Conservation (phyloP, 306 rosid genomes). For the Pterocarpus macrocarpus region DNA sequence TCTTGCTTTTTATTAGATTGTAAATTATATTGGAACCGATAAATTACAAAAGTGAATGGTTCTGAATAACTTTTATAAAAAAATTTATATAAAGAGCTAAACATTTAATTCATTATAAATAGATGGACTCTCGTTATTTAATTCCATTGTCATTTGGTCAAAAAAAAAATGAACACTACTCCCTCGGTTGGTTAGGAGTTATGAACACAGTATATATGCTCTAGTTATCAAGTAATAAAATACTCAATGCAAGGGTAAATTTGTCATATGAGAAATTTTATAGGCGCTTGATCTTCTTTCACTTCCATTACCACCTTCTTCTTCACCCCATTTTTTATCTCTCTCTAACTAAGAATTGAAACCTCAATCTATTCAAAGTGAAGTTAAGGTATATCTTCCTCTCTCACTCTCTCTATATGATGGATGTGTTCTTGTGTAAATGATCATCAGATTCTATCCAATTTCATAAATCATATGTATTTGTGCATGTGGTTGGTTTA, state of each 20-base stretch:
- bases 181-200: not conserved
- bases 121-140: too few species aligned
- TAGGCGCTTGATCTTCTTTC: constrained; percentile 7
- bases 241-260: not conserved
- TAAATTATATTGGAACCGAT: too few species aligned
- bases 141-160: not conserved
- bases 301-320: not conserved
- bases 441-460: too few species aligned
- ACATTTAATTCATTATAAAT: too few species aligned
- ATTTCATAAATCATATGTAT: not conserved
- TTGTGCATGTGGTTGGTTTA: not conserved
- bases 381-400: not conserved
- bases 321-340: not conserved
- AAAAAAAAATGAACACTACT: not conserved
- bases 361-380: not conserved
- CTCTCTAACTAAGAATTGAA: too few species aligned
- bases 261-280: constrained; percentile 28
- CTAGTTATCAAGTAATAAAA: not conserved
- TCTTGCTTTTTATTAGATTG: too few species aligned
- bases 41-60: too few species aligned
- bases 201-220: not conserved
- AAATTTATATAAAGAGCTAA: too few species aligned
- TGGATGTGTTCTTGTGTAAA: not conserved
- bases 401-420: not conserved
- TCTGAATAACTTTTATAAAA: too few species aligned